A percentile compares a stretch with the other conserved stretches of the same genome.
These are phyloP conservation scores for Athelia sp. DNA, from an alignment of 1,284 basidiomycete species.

Conservation along the genomic window DNA sequence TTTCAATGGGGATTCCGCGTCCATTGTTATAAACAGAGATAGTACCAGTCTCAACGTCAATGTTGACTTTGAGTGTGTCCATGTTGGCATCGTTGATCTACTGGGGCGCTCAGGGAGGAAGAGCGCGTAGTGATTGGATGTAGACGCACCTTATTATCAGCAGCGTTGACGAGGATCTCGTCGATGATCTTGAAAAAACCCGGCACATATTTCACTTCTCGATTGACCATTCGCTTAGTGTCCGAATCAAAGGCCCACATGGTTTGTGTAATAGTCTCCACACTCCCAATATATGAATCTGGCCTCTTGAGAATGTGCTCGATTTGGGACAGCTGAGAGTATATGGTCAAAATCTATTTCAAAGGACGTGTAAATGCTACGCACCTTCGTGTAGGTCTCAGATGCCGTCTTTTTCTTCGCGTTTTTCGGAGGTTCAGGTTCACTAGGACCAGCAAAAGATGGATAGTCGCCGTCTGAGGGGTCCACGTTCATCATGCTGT, in stretches of 20 bases:
- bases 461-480: conserved; percentile 39
- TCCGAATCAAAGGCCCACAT: conserved; percentile 92
- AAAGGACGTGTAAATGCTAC: conserved; percentile 3
- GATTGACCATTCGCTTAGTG: conserved; percentile 73
- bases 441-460: conserved; percentile 31
- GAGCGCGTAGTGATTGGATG: conserved; percentile 1
- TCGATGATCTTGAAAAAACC: conserved; percentile 99
- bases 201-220: conserved; percentile 90
- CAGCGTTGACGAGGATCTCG: conserved; percentile 98
- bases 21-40: conserved; percentile 98
- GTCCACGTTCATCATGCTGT: conserved; percentile 35
- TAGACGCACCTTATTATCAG: conserved; percentile 88
- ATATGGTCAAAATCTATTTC: conserved; percentile 5
- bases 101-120: not conserved
- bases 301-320: conserved; percentile 97
- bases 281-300: conserved; percentile 96
- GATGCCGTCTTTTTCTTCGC: conserved; percentile 83
- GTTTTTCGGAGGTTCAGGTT: conserved; percentile 19
- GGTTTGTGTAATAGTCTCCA: conserved; percentile 77
- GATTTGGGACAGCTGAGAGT: conserved; percentile 83
- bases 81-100: conserved; percentile 88
- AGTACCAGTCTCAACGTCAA: conserved; percentile 79
- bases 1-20: conserved; percentile 94
- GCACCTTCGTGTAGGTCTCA: conserved; percentile 89
- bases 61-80: conserved; percentile 85